phyloP scores from a whole-genome alignment of 2,329 filamentous ascomycete species.

The Microsporum canis region DNA sequence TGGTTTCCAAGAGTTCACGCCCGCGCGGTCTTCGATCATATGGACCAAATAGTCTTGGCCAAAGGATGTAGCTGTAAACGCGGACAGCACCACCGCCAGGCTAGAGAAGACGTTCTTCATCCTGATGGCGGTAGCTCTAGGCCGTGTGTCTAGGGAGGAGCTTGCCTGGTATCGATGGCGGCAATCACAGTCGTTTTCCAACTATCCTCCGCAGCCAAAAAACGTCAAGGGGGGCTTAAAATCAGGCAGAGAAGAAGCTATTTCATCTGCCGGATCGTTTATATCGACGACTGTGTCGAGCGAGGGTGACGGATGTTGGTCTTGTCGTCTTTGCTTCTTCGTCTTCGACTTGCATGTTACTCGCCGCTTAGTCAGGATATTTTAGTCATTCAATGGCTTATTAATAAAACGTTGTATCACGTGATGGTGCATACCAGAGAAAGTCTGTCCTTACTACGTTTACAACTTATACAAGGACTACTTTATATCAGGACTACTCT shows the following conservation, averaged over 20 bases:
- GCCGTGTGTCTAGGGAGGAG: background rate
- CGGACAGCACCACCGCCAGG: conserved; percentile 10
- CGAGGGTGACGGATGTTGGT: too few relatives aligned
- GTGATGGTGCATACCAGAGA: too few relatives aligned
- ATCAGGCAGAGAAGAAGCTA: background rate
- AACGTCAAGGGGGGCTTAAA: background rate
- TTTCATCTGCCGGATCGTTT: background rate
- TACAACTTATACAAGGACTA: too few relatives aligned
- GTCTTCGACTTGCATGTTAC: too few relatives aligned
- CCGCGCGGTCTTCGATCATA: conserved; percentile 18
- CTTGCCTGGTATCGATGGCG: conserved; percentile 1
- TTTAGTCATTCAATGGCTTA: too few relatives aligned
- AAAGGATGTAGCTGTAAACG: conserved; percentile 9
- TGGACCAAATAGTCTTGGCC: conserved; percentile 25
- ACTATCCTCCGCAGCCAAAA: background rate
- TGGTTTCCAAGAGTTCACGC: conserved; percentile 4
- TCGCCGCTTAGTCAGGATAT: too few relatives aligned
- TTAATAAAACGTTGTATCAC: too few relatives aligned
- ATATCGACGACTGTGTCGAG: background rate
- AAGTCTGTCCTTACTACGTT: too few relatives aligned
- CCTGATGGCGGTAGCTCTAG: background rate
- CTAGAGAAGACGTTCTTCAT: conserved; percentile 14
- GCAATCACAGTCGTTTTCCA: background rate
- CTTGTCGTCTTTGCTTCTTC: too few relatives aligned
- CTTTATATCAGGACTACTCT: too few relatives aligned